phyloP scores from a whole-genome alignment of 345 rosid genomes.

The Eucalyptus rudis region DNA sequence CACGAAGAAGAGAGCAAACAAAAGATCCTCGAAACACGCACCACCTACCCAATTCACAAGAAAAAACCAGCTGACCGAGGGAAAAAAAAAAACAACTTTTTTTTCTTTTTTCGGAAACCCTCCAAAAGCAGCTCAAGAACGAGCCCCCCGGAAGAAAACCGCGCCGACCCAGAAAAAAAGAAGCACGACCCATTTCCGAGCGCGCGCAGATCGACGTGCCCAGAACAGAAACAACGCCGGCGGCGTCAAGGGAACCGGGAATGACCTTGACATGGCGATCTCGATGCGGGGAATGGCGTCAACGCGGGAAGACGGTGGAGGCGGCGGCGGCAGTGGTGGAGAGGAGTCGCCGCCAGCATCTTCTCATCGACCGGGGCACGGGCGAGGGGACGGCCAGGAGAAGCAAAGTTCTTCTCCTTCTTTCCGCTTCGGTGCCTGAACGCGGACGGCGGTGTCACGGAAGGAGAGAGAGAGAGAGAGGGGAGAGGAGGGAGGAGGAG shows the following conservation, averaged over 20 bases:
- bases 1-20: background rate
- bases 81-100: background rate
- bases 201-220: too few relatives aligned
- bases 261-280: constrained; percentile 52
- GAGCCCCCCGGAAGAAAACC: background rate
- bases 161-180: background rate
- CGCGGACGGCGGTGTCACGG: background rate
- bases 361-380: constrained; percentile 16
- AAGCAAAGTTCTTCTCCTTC: too few relatives aligned
- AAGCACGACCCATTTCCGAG: background rate
- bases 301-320: background rate
- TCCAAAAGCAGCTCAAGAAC: background rate
- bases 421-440: background rate
- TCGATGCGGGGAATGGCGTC: background rate
- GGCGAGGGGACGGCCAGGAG: background rate
- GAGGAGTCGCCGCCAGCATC: constrained; percentile 18
- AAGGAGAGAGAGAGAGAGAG: too few relatives aligned
- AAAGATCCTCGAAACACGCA: background rate
- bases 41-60: background rate
- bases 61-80: background rate
- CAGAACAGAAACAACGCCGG: background rate
- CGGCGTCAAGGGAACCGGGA: background rate
- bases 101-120: background rate
- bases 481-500: background rate
- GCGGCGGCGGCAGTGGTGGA: background rate